These are phyloP conservation scores for Rhododendron ovatum DNA, from an alignment of 148 eudicot genomes.

Conservation along the genomic window DNA sequence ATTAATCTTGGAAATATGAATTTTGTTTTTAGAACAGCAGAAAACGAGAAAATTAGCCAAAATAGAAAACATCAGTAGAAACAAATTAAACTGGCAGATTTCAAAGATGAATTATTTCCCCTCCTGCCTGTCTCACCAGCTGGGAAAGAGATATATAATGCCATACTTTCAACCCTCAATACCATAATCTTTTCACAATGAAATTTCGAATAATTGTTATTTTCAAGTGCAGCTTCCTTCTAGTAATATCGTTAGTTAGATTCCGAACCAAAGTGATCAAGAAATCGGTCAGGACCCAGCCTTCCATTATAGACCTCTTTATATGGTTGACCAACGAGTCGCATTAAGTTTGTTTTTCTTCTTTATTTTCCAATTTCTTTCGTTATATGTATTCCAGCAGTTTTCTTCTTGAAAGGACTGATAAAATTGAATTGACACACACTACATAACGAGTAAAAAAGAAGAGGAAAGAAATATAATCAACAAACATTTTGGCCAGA, in stretches of 20 bases:
- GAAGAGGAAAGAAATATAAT: neutral
- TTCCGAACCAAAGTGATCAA: neutral
- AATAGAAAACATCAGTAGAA: neutral
- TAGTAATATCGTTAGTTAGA: neutral
- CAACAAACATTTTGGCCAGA: neutral
- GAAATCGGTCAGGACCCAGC: neutral
- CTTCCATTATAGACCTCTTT: neutral
- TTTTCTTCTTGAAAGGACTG: neutral
- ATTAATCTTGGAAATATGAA: neutral
- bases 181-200: neutral
- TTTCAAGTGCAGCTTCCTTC: neutral
- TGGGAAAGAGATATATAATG: neutral
- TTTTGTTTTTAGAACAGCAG: neutral
- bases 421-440: neutral
- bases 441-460: too few relatives aligned
- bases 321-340: neutral
- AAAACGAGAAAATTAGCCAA: neutral
- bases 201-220: neutral
- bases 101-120: slow-evolving; percentile 1
- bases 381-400: neutral
- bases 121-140: neutral
- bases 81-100: neutral
- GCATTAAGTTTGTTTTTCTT: neutral
- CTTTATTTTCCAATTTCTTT: neutral
- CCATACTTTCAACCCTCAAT: neutral